phyloP scores from a whole-genome alignment of 78 protist genomes.

The Acrasis kona region DNA sequence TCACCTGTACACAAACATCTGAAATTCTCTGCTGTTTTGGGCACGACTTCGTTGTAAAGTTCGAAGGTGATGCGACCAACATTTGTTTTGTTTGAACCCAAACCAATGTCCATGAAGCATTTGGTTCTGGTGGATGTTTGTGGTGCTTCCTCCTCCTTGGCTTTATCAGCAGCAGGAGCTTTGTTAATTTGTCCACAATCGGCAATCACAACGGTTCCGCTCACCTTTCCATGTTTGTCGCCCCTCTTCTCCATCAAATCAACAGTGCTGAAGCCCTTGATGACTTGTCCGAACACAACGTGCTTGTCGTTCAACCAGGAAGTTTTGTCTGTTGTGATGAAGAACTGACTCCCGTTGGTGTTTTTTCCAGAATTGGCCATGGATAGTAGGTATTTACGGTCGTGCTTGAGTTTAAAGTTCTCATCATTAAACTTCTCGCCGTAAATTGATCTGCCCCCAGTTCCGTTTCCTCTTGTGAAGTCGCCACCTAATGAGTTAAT shows the following conservation, averaged over 20 bases:
- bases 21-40: slow-evolving; percentile 86
- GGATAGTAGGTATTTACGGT: slow-evolving; percentile 77
- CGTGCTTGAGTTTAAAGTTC: slow-evolving; percentile 64
- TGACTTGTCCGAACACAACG: slow-evolving; percentile 86
- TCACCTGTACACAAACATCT: slow-evolving; percentile 78
- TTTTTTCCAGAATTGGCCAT: slow-evolving; percentile 79
- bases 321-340: slow-evolving; percentile 64
- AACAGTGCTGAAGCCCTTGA: slow-evolving; percentile 38
- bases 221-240: slow-evolving; percentile 1
- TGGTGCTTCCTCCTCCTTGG: too few species aligned
- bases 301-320: slow-evolving; percentile 89
- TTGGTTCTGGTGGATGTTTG: too few species aligned
- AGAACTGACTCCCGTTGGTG: slow-evolving; percentile 92
- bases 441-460: slow-evolving; percentile 69
- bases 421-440: slow-evolving; percentile 89
- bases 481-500: too few species aligned
- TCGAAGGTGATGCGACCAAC: slow-evolving; percentile 81
- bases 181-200: neutral
- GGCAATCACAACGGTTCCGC: neutral
- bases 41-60: slow-evolving; percentile 79
- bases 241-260: slow-evolving; percentile 25
- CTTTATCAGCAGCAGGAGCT: too few species aligned
- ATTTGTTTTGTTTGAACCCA: too few species aligned
- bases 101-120: too few species aligned
- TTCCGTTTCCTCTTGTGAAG: slow-evolving; percentile 78